Conservation (phyloP, 768 basidiomycete species). For the Hericium erinaceus region DNA sequence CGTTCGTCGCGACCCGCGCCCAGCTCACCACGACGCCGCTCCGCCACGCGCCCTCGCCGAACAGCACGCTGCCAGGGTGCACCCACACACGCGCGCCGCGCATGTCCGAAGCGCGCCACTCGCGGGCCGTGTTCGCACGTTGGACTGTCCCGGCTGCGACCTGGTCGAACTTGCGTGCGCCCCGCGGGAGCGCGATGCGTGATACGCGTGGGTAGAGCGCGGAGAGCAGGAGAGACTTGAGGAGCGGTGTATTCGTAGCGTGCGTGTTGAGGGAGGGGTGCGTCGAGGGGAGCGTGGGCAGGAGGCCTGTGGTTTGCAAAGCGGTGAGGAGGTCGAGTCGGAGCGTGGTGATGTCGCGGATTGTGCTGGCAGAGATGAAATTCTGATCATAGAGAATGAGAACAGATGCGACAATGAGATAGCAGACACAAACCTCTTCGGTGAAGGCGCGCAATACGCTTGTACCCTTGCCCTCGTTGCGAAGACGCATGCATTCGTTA, state of each 20-base stretch:
- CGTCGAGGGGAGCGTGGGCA: conserved; percentile 33
- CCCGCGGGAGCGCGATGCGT: conserved; percentile 62
- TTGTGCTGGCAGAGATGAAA: conserved; percentile 65
- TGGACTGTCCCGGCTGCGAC: conserved; percentile 77
- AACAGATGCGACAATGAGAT: conserved; percentile 1
- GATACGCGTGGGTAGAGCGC: conserved; percentile 84
- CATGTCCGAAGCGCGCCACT: conserved; percentile 76
- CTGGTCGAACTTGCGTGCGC: conserved; percentile 76
- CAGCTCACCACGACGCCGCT: conserved; percentile 80
- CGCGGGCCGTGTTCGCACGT: conserved; percentile 75
- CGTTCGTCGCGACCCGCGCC: conserved; percentile 62
- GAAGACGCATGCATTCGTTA: conserved; percentile 46
- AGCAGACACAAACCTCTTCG: conserved; percentile 42
- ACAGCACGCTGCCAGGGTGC: conserved; percentile 77
- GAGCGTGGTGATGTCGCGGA: conserved; percentile 73
- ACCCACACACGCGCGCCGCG: conserved; percentile 58
- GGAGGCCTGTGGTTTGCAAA: conserved; percentile 63
- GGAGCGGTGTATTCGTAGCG: conserved; percentile 56
- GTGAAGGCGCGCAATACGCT: conserved; percentile 49
- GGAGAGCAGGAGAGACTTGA: conserved; percentile 80
- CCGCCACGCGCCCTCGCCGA: conserved; percentile 63
- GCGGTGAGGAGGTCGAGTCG: conserved; percentile 70
- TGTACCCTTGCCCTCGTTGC: conserved; percentile 39
- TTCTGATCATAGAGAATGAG: conserved; percentile 37
- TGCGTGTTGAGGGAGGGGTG: conserved; percentile 53